phyloP scores from a whole-genome alignment of 441 rosid species.

The Pelargonium australe region DNA sequence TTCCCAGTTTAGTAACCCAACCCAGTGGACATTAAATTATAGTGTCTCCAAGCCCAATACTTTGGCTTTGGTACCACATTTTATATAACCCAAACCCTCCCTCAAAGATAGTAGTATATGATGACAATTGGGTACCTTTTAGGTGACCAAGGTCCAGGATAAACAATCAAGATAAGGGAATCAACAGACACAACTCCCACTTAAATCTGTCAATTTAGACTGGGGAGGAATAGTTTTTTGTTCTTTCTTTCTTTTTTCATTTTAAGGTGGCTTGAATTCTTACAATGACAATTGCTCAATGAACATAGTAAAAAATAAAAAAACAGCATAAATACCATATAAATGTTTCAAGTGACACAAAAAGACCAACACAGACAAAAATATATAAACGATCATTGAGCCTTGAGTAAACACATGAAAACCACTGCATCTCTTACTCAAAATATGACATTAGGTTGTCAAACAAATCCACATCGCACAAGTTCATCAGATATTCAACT shows the following conservation, averaged over 20 bases:
- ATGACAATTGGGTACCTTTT: no score
- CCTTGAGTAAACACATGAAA: no score
- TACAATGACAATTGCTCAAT: not conserved
- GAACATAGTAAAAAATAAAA: not conserved
- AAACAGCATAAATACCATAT: not conserved
- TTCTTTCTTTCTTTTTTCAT: not conserved
- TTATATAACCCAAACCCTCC: no score
- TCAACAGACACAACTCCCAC: not conserved
- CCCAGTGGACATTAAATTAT: no score
- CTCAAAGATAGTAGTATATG: no score
- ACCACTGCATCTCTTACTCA: no score
- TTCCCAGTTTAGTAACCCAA: no score
- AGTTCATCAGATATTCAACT: not conserved
- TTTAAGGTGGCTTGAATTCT: not conserved
- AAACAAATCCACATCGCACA: not conserved
- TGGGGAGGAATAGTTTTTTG: not conserved
- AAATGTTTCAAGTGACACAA: not conserved
- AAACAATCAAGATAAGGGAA: not conserved
- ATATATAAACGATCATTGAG: no score
- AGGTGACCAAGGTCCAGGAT: not conserved
- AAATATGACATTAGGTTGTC: not conserved
- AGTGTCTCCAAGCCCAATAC: no score
- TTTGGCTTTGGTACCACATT: no score
- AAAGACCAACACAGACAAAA: not conserved
- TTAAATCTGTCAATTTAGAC: not conserved